phyloP scores from a whole-genome alignment of 257 asterid species.

The Haberlea rhodopensis region DNA sequence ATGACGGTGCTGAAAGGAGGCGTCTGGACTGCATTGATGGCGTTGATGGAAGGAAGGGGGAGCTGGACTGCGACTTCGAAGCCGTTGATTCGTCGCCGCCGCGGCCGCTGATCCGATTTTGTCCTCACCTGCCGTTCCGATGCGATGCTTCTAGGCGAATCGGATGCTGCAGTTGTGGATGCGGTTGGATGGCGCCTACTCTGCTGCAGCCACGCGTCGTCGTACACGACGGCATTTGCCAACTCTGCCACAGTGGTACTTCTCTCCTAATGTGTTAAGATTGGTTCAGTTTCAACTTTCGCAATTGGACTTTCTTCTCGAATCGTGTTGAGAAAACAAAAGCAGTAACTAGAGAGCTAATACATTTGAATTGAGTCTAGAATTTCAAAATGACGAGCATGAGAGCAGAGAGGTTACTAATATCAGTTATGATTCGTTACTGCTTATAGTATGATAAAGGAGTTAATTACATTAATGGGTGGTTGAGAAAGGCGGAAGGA shows the following conservation, averaged over 20 bases:
- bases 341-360: neutral
- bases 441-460: neutral
- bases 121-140: constrained; percentile 2
- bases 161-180: constrained; percentile 6
- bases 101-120: constrained; percentile 37
- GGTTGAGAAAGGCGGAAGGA: neutral
- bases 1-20: constrained; percentile 35
- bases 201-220: constrained; percentile 75
- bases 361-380: neutral
- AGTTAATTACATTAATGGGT: neutral
- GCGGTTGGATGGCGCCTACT: constrained; percentile 36
- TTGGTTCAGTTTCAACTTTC: neutral
- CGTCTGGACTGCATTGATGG: constrained; percentile 15
- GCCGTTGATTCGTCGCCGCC: constrained; percentile 19
- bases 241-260: constrained; percentile 77
- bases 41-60: constrained; percentile 4
- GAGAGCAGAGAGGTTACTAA: neutral
- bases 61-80: constrained; percentile 18
- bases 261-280: neutral
- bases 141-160: neutral
- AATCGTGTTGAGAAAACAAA: neutral
- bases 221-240: constrained; percentile 91
- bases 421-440: neutral
- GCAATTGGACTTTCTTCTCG: neutral
- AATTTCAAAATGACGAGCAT: neutral